Evolutionary conservation across 176 grass and related monocot genomes (phyloP).

Genomic region (Dactylis glomerata): DNA sequence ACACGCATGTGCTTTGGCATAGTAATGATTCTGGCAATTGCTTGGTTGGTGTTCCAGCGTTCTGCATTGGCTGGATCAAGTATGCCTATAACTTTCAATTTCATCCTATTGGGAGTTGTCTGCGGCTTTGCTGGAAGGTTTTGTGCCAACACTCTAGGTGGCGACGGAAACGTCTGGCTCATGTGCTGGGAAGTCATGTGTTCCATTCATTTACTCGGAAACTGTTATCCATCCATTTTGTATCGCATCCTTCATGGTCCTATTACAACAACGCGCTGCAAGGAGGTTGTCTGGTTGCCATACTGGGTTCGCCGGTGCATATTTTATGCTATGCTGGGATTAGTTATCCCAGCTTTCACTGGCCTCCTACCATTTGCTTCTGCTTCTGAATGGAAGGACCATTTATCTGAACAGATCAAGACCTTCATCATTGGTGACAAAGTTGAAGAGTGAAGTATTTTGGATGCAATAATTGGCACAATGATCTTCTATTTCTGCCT

Average conservation of each 20-base stretch:
- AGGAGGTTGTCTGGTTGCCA: constrained; percentile 23
- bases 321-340: constrained; percentile 61
- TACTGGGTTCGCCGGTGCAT: constrained; percentile 66
- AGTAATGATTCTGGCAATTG: constrained; percentile 79
- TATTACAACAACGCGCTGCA: constrained; percentile 36
- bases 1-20: constrained; percentile 72
- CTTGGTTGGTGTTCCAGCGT: constrained; percentile 64
- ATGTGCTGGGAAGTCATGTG: constrained; percentile 80
- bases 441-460: constrained; percentile 46
- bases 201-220: constrained; percentile 70
- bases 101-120: constrained; percentile 65
- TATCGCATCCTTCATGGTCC: constrained; percentile 69
- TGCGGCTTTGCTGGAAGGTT: constrained; percentile 77
- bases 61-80: constrained; percentile 46
- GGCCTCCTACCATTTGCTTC: constrained; percentile 92
- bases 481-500: background rate
- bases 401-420: constrained; percentile 47
- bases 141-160: constrained; percentile 72
- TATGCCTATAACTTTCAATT: constrained; percentile 92
- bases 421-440: constrained; percentile 28
- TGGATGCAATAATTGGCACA: background rate
- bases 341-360: constrained; percentile 57
- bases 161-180: constrained; percentile 71
- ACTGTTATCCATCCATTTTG: constrained; percentile 60
- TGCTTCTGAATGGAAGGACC: constrained; percentile 50